These are phyloP conservation scores for Backusella tarrabulga DNA, from an alignment of 192 early-diverging fungal species.

Conservation along the genomic window DNA sequence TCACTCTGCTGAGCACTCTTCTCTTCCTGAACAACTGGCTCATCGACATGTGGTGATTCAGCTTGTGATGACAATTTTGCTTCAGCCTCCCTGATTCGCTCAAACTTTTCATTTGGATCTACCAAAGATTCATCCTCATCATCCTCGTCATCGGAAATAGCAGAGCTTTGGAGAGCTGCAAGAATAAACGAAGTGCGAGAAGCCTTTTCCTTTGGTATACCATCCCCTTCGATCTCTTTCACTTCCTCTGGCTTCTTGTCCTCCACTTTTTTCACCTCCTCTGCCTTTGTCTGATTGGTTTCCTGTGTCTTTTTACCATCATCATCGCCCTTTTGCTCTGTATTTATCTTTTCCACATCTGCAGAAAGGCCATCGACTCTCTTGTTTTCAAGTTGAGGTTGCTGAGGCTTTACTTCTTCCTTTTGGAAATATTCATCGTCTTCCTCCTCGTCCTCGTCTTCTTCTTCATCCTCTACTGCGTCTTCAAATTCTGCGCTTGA, in stretches of 20 bases:
- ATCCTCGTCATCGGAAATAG: conserved; percentile 4
- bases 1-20: neutral
- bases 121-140: conserved; percentile 3
- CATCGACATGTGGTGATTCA: neutral
- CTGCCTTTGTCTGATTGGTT: neutral
- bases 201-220: neutral
- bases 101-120: conserved; percentile 15
- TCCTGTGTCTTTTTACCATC: neutral
- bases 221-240: neutral
- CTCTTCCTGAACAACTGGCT: neutral
- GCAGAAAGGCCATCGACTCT: neutral
- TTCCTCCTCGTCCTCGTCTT: conserved; percentile 5
- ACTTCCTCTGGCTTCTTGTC: neutral
- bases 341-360: neutral
- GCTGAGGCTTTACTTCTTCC: neutral
- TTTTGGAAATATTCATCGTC: conserved; percentile 19
- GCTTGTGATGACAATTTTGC: neutral
- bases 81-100: neutral
- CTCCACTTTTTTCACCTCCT: neutral
- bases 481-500: conserved; percentile 8
- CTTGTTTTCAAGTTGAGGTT: neutral
- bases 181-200: conserved; percentile 14
- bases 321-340: neutral
- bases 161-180: neutral
- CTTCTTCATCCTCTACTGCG: conserved; percentile 9